Base-by-base conservation (phyloP, 495 filamentous ascomycete genomes). In the Penicillium atrosanguineum region DNA sequence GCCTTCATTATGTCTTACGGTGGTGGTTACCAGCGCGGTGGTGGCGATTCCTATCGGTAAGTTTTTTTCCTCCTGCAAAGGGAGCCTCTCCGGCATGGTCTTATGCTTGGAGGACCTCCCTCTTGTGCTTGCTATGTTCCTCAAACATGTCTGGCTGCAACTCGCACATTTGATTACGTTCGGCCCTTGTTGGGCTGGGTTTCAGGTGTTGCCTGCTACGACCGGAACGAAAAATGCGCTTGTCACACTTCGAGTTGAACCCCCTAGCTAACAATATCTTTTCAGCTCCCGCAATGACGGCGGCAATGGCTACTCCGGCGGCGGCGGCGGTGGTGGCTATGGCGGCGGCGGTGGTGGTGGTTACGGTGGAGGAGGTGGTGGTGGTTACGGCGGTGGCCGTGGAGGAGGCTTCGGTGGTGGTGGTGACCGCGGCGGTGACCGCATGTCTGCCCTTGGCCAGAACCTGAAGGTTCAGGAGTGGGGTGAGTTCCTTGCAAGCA, bases 391-490 rank as follows among this genome's bases (percentile, higher is more conserved):
- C 5, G 23, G 23, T 23, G 76, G 79, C n/a, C n/a, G n/a, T n/a
- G n/a, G 72, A 46, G 68, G 73, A 23, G 78, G 82, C n/a, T 76
- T 77, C 44, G 78, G 79, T 44, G n/a, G 23, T 23, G 23, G 23
- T 23, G 76, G 79, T 38, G 79, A 82, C 71, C 68, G 68, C 28
- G 74, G 69, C 52, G 90, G 90, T 71, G 94, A 98, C 74, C 85
- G 88, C 65, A 98, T 98, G 94, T 87, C 85, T 60, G 87, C 87
- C 71, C 87, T 98, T 48, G 94, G 94, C 58, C 83, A 88, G 50
- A 82, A 83, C 59, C 78, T 97, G 50, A 89, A 94, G 78, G 83
- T 85, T 59, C 94, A 95, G 61, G 80, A 83, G 40, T 97, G 88
- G 87, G 90, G 89, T 93, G 77, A 71, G 87, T 78, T 44, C 11